phyloP scores from a whole-genome alignment of 345 rosid genomes.

The Stellera chamaejasme region DNA sequence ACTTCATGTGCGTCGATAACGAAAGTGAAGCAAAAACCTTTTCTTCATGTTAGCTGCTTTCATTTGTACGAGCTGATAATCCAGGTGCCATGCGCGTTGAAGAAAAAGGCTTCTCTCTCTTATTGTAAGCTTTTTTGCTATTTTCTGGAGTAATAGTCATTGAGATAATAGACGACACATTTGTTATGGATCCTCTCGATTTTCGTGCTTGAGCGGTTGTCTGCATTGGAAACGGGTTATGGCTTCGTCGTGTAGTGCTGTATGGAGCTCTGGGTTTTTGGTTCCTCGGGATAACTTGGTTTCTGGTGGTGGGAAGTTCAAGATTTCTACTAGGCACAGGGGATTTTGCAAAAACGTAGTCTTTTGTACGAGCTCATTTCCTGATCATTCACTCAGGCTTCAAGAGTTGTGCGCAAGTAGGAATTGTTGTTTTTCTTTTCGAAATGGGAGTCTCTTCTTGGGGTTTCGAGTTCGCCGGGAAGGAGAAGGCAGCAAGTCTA shows the following conservation, averaged over 20 bases:
- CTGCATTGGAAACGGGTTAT: constrained; percentile 21
- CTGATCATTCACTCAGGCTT: constrained; percentile 17
- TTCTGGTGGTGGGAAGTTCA: constrained; percentile 16
- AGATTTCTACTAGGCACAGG: constrained; percentile 19
- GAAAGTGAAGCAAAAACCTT: too few relatives aligned
- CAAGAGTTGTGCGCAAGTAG: constrained; percentile 15
- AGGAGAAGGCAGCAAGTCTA: constrained; percentile 26
- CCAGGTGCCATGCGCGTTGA: not conserved
- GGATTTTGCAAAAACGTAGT: constrained; percentile 18
- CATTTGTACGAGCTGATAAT: constrained; percentile 1
- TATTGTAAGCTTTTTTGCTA: too few relatives aligned
- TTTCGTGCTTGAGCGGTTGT: constrained; percentile 4
- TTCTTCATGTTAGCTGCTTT: not conserved
- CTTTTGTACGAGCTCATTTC: constrained; percentile 19
- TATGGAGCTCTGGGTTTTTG: constrained; percentile 46
- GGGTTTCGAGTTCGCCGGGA: constrained; percentile 26
- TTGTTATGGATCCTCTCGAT: constrained; percentile 6
- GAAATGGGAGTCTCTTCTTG: constrained; percentile 15
- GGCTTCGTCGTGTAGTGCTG: constrained; percentile 45
- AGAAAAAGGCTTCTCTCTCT: too few relatives aligned
- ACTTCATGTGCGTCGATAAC: too few relatives aligned
- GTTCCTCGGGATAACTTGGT: constrained; percentile 19
- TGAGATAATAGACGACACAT: not conserved
- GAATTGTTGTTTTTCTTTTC: constrained; percentile 24
- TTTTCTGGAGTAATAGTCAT: not conserved